A percentile compares a stretch with the other conserved stretches of the same genome.
These are phyloP conservation scores for Rhynchospora pubera DNA, from an alignment of 176 grass and related monocot genomes.

Conservation along the genomic window DNA sequence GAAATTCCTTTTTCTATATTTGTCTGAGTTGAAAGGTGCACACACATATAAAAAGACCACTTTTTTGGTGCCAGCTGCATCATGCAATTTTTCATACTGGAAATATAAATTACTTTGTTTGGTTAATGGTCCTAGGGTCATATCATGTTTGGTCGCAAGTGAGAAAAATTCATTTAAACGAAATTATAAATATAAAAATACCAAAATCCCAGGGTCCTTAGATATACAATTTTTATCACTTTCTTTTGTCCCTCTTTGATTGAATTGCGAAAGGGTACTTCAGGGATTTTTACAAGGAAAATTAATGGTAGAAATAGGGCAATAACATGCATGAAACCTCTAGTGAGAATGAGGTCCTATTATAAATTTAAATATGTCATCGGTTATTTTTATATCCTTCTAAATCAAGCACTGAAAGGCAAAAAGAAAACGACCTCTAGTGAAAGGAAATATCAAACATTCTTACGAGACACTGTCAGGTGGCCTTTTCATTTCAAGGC, in stretches of 20 bases:
- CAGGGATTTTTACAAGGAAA: no score
- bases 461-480: neutral
- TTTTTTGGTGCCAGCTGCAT: neutral
- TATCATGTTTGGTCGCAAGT: neutral
- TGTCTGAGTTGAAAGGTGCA: constrained; percentile 7
- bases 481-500: constrained; percentile 1
- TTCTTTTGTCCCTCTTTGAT: no score
- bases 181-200: neutral
- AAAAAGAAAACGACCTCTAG: neutral
- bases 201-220: neutral
- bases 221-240: no score
- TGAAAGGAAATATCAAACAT: neutral
- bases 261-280: no score
- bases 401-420: neutral
- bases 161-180: neutral
- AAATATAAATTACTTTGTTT: neutral
- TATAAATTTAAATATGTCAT: neutral
- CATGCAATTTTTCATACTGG: neutral
- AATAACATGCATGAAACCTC: no score
- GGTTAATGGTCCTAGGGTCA: neutral
- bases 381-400: neutral
- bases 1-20: constrained; percentile 7
- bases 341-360: neutral
- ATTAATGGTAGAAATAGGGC: no score
- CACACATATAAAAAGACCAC: neutral